phyloP scores from a whole-genome alignment of 1,284 basidiomycete genomes.

The Leucoagaricus sp. region DNA sequence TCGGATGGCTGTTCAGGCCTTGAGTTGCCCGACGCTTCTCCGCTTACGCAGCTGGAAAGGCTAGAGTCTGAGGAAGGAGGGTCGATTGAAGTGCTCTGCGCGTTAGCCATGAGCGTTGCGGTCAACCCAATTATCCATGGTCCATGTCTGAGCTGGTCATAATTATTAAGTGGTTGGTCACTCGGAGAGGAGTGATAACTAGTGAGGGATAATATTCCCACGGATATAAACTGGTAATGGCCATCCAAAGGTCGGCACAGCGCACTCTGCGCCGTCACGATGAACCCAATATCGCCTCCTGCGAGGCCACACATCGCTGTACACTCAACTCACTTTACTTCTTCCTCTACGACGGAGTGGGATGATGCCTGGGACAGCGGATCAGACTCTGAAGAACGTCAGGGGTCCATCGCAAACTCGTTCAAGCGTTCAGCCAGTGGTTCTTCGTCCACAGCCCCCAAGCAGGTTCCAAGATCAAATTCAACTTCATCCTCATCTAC shows the following conservation, averaged over 20 bases:
- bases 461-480: constrained; percentile 52
- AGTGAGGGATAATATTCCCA: constrained; percentile 5
- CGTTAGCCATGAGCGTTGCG: not conserved
- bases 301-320: constrained; percentile 65
- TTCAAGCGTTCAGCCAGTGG: constrained; percentile 42
- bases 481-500: constrained; percentile 64
- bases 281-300: constrained; percentile 71
- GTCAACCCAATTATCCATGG: not conserved
- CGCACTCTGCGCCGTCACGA: constrained; percentile 29
- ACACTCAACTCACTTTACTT: constrained; percentile 13
- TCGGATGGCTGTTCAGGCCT: not conserved
- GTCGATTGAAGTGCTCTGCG: not conserved
- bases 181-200: not conserved
- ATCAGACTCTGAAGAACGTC: constrained; percentile 74
- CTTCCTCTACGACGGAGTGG: constrained; percentile 16
- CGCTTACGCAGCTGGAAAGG: not conserved
- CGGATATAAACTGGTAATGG: not conserved
- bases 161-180: not conserved
- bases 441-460: constrained; percentile 51
- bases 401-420: constrained; percentile 46
- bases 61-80: not conserved
- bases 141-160: not conserved
- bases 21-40: too few relatives aligned
- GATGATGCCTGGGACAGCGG: constrained; percentile 91
- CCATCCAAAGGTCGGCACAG: constrained; percentile 6